Conservation (phyloP, 352 stramenopile genomes). For the Peronospora farinosa region DNA sequence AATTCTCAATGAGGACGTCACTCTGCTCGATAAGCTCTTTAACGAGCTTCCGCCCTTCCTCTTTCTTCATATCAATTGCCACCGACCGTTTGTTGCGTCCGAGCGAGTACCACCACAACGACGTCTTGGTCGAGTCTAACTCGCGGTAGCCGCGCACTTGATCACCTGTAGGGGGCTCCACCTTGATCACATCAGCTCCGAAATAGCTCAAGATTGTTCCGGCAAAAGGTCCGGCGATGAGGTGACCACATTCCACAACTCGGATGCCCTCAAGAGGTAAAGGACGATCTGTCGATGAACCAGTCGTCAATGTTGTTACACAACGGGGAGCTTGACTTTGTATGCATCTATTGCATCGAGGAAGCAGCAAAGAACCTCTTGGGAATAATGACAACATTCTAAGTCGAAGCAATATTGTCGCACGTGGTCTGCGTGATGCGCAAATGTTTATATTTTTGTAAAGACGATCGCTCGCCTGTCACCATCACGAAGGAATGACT, state of each 20-base stretch:
- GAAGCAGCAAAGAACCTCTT: slow-evolving; percentile 10
- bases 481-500: slow-evolving; percentile 7
- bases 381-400: slow-evolving; percentile 1
- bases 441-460: slow-evolving; percentile 27
- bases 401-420: neutral
- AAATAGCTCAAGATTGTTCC: slow-evolving; percentile 86
- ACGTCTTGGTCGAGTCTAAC: slow-evolving; percentile 66
- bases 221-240: slow-evolving; percentile 77
- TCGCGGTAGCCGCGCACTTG: slow-evolving; percentile 77
- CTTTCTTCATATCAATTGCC: slow-evolving; percentile 72
- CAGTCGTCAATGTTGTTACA: slow-evolving; percentile 34
- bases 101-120: slow-evolving; percentile 86
- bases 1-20: slow-evolving; percentile 88
- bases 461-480: slow-evolving; percentile 10
- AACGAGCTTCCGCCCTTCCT: slow-evolving; percentile 55
- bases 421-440: slow-evolving; percentile 7
- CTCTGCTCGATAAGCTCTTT: slow-evolving; percentile 63
- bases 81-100: slow-evolving; percentile 85
- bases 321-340: slow-evolving; percentile 12
- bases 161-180: slow-evolving; percentile 80
- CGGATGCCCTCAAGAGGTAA: slow-evolving; percentile 64
- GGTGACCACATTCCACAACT: slow-evolving; percentile 73
- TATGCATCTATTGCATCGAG: slow-evolving; percentile 4
- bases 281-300: slow-evolving; percentile 16
- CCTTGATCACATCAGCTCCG: slow-evolving; percentile 87